These are phyloP conservation scores for Hemisphaericaspora lyxosophila DNA, from an alignment of 1,139 yeast genomes.

Conservation along the genomic window DNA sequence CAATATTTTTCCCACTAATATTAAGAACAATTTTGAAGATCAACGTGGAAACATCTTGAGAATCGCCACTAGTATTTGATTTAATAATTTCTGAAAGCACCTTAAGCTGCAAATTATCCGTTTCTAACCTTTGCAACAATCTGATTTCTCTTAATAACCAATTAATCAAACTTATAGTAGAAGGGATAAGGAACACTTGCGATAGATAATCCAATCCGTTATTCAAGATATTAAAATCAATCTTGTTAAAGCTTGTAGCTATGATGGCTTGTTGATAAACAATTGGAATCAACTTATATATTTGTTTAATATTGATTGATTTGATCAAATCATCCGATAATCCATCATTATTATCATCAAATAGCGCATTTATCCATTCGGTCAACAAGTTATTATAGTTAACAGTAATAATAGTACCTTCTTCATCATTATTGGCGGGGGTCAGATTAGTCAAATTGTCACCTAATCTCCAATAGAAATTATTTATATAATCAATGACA, in stretches of 20 bases:
- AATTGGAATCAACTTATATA: conserved; percentile 67
- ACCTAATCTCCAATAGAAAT: conserved; percentile 33
- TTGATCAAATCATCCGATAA: conserved; percentile 80
- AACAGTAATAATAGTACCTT: conserved; percentile 31
- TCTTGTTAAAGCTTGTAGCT: conserved; percentile 56
- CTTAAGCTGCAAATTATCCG: conserved; percentile 13
- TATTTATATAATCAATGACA: conserved; percentile 33
- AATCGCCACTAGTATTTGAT: conserved; percentile 18
- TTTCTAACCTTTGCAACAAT: conserved; percentile 13
- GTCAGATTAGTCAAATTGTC: conserved; percentile 29
- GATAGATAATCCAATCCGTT: conserved; percentile 49
- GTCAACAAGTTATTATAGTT: conserved; percentile 53
- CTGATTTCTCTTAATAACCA: conserved; percentile 27
- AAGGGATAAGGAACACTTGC: conserved; percentile 42
- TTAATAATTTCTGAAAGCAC: conserved; percentile 26
- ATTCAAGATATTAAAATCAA: conserved; percentile 34
- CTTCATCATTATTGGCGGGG: conserved; percentile 19
- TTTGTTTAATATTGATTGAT: conserved; percentile 64
- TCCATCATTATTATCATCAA: conserved; percentile 73
- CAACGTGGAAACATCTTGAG: conserved; percentile 19
- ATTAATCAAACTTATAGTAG: conserved; percentile 35
- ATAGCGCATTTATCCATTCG: conserved; percentile 80
- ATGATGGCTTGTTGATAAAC: conserved; percentile 71
- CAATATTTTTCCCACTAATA: conserved; percentile 22
- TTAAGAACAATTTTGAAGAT: conserved; percentile 28